Percentiles rank a stretch among this genome's conserved stretches.
phyloP scores from a whole-genome alignment of 2,329 filamentous ascomycete genomes.

The Furcasterigmium sp. region DNA sequence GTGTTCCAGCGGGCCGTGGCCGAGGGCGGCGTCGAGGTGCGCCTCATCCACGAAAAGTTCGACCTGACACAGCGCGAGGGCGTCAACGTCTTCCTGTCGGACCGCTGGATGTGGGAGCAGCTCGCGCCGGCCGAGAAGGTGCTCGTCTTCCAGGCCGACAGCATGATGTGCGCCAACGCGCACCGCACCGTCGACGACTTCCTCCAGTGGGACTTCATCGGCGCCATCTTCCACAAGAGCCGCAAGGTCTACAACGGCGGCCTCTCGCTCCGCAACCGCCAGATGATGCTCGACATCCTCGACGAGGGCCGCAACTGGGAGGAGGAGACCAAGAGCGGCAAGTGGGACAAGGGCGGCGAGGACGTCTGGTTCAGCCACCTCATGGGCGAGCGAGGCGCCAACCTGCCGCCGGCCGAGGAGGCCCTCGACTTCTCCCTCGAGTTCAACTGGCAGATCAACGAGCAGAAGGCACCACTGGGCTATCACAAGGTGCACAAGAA shows the following conservation, averaged over 20 bases:
- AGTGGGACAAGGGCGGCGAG: constrained; percentile 15
- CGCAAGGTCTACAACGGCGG: constrained; percentile 24
- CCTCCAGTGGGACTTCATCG: constrained; percentile 26
- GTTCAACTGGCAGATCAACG: not conserved
- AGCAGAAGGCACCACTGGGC: not conserved
- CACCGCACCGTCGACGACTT: constrained; percentile 24
- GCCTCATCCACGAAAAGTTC: constrained; percentile 26
- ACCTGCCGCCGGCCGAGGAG: constrained; percentile 17
- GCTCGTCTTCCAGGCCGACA: constrained; percentile 32
- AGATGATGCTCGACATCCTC: constrained; percentile 15
- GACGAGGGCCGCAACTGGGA: constrained; percentile 1
- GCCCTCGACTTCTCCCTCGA: constrained; percentile 22
- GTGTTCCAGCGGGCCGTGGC: constrained; percentile 29
- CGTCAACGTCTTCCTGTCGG: constrained; percentile 30
- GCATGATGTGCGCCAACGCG: constrained; percentile 26
- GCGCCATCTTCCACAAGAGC: constrained; percentile 17
- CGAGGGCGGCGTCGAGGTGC: constrained; percentile 27
- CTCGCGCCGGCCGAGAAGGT: constrained; percentile 25
- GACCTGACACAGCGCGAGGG: constrained; percentile 23
- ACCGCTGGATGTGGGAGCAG: constrained; percentile 29
- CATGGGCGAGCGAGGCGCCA: constrained; percentile 16
- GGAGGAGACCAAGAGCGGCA: constrained; percentile 12
- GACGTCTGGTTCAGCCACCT: constrained; percentile 25
- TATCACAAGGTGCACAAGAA: not conserved
- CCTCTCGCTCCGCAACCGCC: constrained; percentile 22